phyloP scores from a whole-genome alignment of 108 stramenopile species.

The Schizochytrium sp. region DNA sequence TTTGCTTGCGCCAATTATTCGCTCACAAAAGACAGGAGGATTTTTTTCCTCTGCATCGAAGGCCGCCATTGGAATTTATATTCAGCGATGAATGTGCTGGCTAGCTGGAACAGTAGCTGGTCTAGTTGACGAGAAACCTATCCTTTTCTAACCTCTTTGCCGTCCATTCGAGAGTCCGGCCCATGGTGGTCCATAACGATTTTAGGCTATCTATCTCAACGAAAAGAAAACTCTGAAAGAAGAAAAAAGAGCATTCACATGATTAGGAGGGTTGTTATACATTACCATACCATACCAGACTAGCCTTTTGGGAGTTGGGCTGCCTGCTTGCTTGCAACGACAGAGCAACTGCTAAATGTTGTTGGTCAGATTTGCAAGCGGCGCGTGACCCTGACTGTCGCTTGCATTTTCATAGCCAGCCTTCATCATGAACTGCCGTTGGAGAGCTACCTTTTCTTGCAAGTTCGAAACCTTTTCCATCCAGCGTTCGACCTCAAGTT shows the following conservation, averaged over 20 bases:
- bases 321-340: too few species aligned
- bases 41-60: background rate
- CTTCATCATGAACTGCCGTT: constrained; percentile 9
- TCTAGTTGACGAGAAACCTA: too few species aligned
- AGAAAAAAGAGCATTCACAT: too few species aligned
- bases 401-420: background rate
- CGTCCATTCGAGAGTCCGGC: too few species aligned
- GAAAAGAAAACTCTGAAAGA: too few species aligned
- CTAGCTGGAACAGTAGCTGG: too few species aligned
- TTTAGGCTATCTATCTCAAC: too few species aligned
- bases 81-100: background rate
- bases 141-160: too few species aligned
- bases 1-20: background rate
- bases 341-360: background rate
- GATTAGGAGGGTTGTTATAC: too few species aligned
- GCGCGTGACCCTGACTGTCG: background rate
- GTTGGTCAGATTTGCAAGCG: constrained; percentile 1
- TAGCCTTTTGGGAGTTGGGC: too few species aligned
- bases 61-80: background rate
- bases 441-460: background rate
- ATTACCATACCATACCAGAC: too few species aligned
- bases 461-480: background rate
- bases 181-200: too few species aligned
- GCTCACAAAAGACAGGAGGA: background rate
- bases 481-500: background rate